These are phyloP conservation scores for Coemansia sp. DNA, from an alignment of 192 early-diverging fungal genomes.

Conservation along the genomic window DNA sequence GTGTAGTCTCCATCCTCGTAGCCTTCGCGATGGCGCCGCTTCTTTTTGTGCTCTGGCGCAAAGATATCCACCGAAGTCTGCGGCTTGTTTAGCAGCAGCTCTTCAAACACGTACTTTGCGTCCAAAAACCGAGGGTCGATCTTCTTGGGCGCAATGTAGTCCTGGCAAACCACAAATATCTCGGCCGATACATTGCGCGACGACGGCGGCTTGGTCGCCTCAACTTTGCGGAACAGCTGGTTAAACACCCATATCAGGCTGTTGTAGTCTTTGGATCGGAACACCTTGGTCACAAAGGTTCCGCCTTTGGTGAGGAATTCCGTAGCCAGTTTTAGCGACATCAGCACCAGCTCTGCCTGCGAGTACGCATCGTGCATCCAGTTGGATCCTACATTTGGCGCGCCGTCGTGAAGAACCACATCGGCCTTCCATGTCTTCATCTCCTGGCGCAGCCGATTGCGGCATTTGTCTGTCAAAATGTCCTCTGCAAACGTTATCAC, in stretches of 20 bases:
- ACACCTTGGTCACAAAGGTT: slow-evolving; percentile 97
- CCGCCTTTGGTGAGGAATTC: slow-evolving; percentile 91
- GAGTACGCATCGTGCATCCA: slow-evolving; percentile 97
- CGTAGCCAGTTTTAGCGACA: slow-evolving; percentile 88
- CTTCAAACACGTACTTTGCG: slow-evolving; percentile 91
- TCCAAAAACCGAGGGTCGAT: slow-evolving; percentile 93
- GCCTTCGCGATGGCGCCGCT: slow-evolving; percentile 87
- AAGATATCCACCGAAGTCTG: slow-evolving; percentile 71
- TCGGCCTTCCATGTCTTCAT: slow-evolving; percentile 99
- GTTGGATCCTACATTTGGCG: slow-evolving; percentile 94
- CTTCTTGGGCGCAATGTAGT: slow-evolving; percentile 89
- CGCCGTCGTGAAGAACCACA: slow-evolving; percentile 97
- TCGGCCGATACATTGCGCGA: slow-evolving; percentile 98
- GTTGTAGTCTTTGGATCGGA: slow-evolving; percentile 99
- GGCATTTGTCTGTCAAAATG: slow-evolving; percentile 93
- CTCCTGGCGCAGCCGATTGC: slow-evolving; percentile 76
- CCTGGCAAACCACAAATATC: slow-evolving; percentile 97
- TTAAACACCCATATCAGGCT: slow-evolving; percentile 98
- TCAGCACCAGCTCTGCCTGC: slow-evolving; percentile 89
- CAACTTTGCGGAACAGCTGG: slow-evolving; percentile 92
- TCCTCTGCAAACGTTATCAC: slow-evolving; percentile 95
- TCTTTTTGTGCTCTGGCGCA: slow-evolving; percentile 80
- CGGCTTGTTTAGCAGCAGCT: slow-evolving; percentile 67
- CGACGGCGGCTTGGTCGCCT: slow-evolving; percentile 97
- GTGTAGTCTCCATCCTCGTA: slow-evolving; percentile 97